Evolutionary conservation across 2,329 filamentous ascomycete species (phyloP).

Genomic region (Sporothrix globosa): DNA sequence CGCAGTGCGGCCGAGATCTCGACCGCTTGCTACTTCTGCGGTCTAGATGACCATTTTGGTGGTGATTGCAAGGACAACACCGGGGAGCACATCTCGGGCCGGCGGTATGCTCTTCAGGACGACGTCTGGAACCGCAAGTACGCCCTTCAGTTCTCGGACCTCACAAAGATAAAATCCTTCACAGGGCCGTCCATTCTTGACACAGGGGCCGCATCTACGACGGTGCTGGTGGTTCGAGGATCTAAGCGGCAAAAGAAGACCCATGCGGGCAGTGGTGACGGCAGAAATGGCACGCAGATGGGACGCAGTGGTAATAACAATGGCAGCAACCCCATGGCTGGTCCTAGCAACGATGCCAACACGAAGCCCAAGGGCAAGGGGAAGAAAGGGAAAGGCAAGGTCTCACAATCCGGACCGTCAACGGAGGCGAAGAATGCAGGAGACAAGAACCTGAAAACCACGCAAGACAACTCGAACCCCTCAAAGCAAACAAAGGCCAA

Average conservation of each 20-base stretch:
- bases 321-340: neutral
- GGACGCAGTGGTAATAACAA: neutral
- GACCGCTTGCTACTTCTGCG: constrained; percentile 61
- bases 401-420: neutral
- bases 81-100: constrained; percentile 33
- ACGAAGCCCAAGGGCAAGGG: neutral
- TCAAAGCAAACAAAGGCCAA: neutral
- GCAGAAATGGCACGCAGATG: neutral
- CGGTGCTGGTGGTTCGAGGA: neutral
- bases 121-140: constrained; percentile 56
- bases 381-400: neutral
- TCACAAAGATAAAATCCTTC: neutral
- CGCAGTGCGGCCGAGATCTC: constrained; percentile 56
- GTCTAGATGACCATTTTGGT: constrained; percentile 58
- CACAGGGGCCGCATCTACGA: neutral
- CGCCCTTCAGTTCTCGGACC: constrained; percentile 12
- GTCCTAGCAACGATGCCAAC: neutral
- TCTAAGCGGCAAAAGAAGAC: constrained; percentile 22
- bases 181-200: neutral
- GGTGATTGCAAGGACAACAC: constrained; percentile 54
- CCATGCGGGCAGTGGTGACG: neutral
- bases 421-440: neutral
- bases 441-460: neutral
- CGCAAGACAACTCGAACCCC: neutral
- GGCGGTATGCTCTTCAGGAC: constrained; percentile 38